Conservation (phyloP, 768 basidiomycete genomes). For the Sarcomyxa edulis region DNA sequence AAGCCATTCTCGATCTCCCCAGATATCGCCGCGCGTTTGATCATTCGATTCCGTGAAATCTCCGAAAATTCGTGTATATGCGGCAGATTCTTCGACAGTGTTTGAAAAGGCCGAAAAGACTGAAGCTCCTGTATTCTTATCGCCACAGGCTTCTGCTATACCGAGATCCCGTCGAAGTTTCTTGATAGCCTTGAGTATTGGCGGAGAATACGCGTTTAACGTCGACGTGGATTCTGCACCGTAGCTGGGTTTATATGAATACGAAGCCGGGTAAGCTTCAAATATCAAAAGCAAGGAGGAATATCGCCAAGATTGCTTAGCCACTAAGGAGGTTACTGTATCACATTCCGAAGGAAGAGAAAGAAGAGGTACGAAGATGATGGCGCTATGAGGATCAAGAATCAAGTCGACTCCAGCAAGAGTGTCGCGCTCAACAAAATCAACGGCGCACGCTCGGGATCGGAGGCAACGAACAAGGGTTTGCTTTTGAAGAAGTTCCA, state of each 20-base stretch:
- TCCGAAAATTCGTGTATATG: conserved; percentile 50
- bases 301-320: conserved; percentile 61
- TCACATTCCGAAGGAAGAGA: conserved; percentile 46
- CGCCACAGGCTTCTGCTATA: conserved; percentile 56
- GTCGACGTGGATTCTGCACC: conserved; percentile 10
- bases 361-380: conserved; percentile 44
- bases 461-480: conserved; percentile 49
- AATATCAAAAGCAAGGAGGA: conserved; percentile 52
- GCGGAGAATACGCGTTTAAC: conserved; percentile 54
- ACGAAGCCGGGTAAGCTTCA: conserved; percentile 55
- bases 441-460: conserved; percentile 37
- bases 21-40: conserved; percentile 36
- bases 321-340: conserved; percentile 36
- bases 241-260: conserved; percentile 23
- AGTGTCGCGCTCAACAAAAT: conserved; percentile 59
- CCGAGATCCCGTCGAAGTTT: conserved; percentile 58
- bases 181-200: conserved; percentile 64
- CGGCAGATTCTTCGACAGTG: conserved; percentile 52
- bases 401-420: conserved; percentile 63
- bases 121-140: conserved; percentile 35
- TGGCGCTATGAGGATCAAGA: conserved; percentile 54
- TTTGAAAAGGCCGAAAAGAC: conserved; percentile 62
- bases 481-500: conserved; percentile 65
- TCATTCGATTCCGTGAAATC: conserved; percentile 47
- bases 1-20: conserved; percentile 64